Conservation (phyloP, 1,139 yeast species). For the Pneumocystis wakefieldiae region DNA sequence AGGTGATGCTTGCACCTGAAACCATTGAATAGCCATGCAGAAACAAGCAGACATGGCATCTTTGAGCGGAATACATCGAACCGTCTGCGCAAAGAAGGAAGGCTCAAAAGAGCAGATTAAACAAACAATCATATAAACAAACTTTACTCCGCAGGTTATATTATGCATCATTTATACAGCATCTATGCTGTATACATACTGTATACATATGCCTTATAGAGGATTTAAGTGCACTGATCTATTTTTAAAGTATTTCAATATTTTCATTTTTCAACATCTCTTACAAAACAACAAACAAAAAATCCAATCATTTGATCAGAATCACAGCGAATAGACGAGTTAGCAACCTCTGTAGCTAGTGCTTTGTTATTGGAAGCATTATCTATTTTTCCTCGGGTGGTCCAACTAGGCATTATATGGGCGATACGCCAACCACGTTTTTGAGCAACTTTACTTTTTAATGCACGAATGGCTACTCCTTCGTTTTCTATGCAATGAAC, state of each 20-base stretch:
- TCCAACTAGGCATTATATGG: slow-evolving; percentile 66
- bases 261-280: slow-evolving; percentile 4
- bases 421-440: slow-evolving; percentile 65
- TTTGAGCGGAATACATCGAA: neutral
- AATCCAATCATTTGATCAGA: slow-evolving; percentile 95
- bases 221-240: too few species aligned
- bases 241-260: neutral
- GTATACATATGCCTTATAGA: too few species aligned
- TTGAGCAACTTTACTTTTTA: slow-evolving; percentile 47
- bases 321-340: slow-evolving; percentile 28
- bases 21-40: neutral
- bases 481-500: slow-evolving; percentile 89
- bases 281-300: slow-evolving; percentile 71
- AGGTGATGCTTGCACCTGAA: neutral
- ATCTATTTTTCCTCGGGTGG: slow-evolving; percentile 46
- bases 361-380: too few species aligned
- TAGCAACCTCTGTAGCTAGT: too few species aligned
- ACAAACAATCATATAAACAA: neutral
- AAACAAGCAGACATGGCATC: neutral
- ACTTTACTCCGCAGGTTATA: too few species aligned
- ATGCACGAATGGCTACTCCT: slow-evolving; percentile 64
- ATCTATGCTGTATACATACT: too few species aligned
- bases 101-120: neutral
- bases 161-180: too few species aligned
- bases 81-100: neutral